Conservation (phyloP, 192 early-diverging fungal genomes). For the Dissophora ornata region DNA sequence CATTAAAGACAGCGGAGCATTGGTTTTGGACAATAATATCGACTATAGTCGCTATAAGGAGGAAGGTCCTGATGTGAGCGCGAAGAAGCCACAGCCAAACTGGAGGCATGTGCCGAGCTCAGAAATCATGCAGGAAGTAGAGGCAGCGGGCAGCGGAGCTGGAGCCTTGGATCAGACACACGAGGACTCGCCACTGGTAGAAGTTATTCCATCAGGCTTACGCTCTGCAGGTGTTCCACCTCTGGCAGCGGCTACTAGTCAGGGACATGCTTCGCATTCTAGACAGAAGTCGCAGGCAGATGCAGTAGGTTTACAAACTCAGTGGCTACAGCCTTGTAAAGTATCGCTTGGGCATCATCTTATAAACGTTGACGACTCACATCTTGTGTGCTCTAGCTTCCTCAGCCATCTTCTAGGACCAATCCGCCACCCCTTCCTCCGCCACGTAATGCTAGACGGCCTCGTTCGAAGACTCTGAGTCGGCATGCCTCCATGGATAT, state of each 20-base stretch:
- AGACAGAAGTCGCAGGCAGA: too few species aligned
- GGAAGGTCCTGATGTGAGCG: slow-evolving; percentile 7
- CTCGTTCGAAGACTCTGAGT: slow-evolving; percentile 40
- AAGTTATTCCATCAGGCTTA: slow-evolving; percentile 39
- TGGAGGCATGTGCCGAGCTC: neutral
- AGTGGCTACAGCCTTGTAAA: too few species aligned
- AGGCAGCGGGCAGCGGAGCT: too few species aligned
- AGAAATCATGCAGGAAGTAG: too few species aligned
- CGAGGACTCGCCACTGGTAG: slow-evolving; percentile 23
- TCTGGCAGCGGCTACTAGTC: too few species aligned
- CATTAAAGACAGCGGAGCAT: neutral
- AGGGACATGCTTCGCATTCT: too few species aligned
- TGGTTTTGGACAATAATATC: neutral
- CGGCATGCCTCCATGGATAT: slow-evolving; percentile 23
- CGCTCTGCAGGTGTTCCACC: slow-evolving; percentile 6
- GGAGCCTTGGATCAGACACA: slow-evolving; percentile 7
- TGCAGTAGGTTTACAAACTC: too few species aligned
- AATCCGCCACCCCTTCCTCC: slow-evolving; percentile 39
- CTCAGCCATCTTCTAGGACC: neutral
- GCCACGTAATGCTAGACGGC: slow-evolving; percentile 44
- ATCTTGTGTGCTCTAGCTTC: neutral
- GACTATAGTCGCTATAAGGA: slow-evolving; percentile 27
- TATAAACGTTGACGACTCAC: neutral
- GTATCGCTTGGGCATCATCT: too few species aligned
- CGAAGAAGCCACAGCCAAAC: neutral